Evolutionary conservation across 2,329 filamentous ascomycete species (phyloP).

Genomic region (Hypoxylon rubiginosum): DNA sequence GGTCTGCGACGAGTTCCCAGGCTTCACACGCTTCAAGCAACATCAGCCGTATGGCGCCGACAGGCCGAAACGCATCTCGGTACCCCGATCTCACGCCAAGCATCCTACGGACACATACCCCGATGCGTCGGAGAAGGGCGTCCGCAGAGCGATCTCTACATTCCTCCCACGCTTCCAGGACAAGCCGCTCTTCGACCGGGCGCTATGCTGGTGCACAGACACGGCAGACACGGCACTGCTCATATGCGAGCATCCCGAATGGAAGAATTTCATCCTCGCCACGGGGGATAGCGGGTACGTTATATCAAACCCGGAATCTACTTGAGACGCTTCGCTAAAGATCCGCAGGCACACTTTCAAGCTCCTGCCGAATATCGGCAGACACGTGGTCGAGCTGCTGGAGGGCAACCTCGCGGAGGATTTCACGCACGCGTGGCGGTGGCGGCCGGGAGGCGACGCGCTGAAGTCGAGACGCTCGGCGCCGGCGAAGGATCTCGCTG

Average conservation of each 20-base stretch:
- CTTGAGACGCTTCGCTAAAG: conserved; percentile 7
- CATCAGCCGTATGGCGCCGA: conserved; percentile 53
- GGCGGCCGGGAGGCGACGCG: conserved; percentile 61
- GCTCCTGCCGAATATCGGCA: conserved; percentile 61
- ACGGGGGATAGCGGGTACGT: conserved; percentile 61
- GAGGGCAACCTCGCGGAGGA: conserved; percentile 57
- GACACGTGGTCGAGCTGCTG: conserved; percentile 61
- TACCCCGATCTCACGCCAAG: conserved; percentile 55
- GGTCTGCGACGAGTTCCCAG: conserved; percentile 57
- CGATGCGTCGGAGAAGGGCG: conserved; percentile 51
- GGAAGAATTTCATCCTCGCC: conserved; percentile 62
- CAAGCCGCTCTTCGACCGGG: conserved; percentile 51
- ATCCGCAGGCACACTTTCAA: conserved; percentile 59
- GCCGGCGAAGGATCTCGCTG: conserved; percentile 59
- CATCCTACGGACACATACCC: conserved; percentile 56
- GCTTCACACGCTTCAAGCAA: conserved; percentile 55
- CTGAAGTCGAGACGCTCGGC: conserved; percentile 57
- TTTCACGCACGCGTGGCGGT: conserved; percentile 58
- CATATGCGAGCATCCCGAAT: conserved; percentile 55
- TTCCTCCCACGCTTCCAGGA: conserved; percentile 50
- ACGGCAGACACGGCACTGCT: conserved; percentile 53
- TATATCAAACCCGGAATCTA: conserved; percentile 25
- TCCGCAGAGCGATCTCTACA: conserved; percentile 49
- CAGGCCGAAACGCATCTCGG: conserved; percentile 48
- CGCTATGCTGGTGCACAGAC: conserved; percentile 55